Percentiles rank a stretch among this genome's conserved stretches.
Conservation (phyloP, 176 grass and related monocot genomes). For the Triticum timopheevii region DNA sequence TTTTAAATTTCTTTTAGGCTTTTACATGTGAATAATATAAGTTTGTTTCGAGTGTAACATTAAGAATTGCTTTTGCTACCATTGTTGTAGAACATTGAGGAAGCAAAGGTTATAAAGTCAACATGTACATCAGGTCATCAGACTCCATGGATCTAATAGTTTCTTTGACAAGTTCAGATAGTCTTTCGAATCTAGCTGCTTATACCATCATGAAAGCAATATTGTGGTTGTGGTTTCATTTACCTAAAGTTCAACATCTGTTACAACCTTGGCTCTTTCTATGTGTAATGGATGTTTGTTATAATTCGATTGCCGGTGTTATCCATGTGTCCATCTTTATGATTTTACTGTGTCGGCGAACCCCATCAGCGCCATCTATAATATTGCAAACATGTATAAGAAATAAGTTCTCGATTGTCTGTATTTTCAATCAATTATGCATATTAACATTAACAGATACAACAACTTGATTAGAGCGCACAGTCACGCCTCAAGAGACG, state of each 20-base stretch:
- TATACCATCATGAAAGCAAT: slow-evolving; percentile 60
- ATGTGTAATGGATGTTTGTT: background rate
- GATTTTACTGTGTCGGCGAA: too few species aligned
- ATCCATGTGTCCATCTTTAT: too few species aligned
- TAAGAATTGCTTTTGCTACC: slow-evolving; percentile 32
- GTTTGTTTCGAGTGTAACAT: background rate
- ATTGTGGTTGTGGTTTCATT: slow-evolving; percentile 10
- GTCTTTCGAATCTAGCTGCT: slow-evolving; percentile 56
- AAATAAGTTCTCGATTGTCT: too few species aligned
- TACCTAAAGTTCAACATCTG: slow-evolving; percentile 15
- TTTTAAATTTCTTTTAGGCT: background rate
- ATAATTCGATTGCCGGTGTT: background rate
- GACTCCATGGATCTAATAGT: slow-evolving; percentile 57
- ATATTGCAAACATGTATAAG: too few species aligned
- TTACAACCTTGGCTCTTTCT: background rate
- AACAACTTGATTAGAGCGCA: too few species aligned
- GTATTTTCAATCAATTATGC: too few species aligned
- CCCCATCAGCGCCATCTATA: too few species aligned
- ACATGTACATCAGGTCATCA: slow-evolving; percentile 69
- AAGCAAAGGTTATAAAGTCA: slow-evolving; percentile 63
- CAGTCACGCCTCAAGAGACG: too few species aligned
- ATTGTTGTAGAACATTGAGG: slow-evolving; percentile 58
- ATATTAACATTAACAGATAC: too few species aligned
- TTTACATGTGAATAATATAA: background rate
- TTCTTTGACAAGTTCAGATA: slow-evolving; percentile 85